Evolutionary conservation across 352 stramenopile genomes (phyloP).

Genomic region (Globisporangium polare): DNA sequence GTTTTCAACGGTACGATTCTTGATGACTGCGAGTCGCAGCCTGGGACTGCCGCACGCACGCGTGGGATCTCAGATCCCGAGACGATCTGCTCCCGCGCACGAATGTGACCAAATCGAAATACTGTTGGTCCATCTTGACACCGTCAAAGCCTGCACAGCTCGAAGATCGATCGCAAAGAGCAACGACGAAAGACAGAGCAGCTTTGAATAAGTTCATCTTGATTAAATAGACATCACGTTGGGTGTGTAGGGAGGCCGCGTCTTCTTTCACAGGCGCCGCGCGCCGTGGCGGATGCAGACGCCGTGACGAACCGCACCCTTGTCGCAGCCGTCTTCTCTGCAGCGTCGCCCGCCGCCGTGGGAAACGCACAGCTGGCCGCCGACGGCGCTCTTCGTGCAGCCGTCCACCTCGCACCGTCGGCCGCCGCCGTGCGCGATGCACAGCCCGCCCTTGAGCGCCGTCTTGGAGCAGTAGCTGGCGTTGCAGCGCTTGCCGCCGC

Average conservation of each 20-base stretch:
- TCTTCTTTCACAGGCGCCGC: background rate
- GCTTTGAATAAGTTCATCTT: slow-evolving; percentile 2
- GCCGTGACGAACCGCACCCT: slow-evolving; percentile 62
- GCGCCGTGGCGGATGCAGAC: slow-evolving; percentile 67
- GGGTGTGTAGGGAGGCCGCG: background rate
- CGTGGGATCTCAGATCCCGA: background rate
- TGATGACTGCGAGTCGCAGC: background rate
- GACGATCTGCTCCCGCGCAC: background rate
- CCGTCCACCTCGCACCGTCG: slow-evolving; percentile 42
- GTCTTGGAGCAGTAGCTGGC: slow-evolving; percentile 52
- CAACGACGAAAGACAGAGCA: background rate
- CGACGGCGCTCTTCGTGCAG: slow-evolving; percentile 61
- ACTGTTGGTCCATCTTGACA: slow-evolving; percentile 3
- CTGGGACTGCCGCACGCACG: too few relatives aligned
- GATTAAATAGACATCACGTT: slow-evolving; percentile 3
- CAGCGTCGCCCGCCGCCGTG: slow-evolving; percentile 63
- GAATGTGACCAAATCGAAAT: background rate
- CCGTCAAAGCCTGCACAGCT: background rate
- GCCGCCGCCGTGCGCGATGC: slow-evolving; percentile 62
- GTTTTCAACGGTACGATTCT: background rate
- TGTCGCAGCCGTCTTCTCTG: slow-evolving; percentile 51
- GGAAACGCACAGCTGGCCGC: slow-evolving; percentile 55
- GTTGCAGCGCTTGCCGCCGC: slow-evolving; percentile 58
- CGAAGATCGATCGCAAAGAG: background rate
- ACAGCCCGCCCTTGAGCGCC: slow-evolving; percentile 56